phyloP scores from a whole-genome alignment of 352 stramenopile species.

The Globisporangium recalcitrans region DNA sequence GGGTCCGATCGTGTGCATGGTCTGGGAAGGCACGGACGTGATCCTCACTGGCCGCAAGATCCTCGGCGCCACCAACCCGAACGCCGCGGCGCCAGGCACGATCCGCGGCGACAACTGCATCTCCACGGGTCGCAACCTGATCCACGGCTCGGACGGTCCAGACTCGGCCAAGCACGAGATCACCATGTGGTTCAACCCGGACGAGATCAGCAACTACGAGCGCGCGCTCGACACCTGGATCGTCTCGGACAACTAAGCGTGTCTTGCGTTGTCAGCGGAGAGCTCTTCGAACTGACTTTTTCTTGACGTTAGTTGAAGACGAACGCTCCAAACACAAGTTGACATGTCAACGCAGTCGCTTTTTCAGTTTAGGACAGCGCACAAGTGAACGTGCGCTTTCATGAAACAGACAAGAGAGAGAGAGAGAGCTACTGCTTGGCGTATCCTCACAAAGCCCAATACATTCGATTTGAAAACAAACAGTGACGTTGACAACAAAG shows the following conservation, averaged over 20 bases:
- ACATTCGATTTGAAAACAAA: background rate
- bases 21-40: slow-evolving; percentile 91
- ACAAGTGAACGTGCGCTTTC: background rate
- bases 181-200: slow-evolving; percentile 90
- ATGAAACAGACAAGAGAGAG: too few species aligned
- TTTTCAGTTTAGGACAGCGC: background rate
- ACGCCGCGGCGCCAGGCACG: slow-evolving; percentile 89
- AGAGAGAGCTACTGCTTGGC: background rate
- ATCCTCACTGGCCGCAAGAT: slow-evolving; percentile 95
- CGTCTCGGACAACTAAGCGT: slow-evolving; percentile 81
- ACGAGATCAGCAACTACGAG: slow-evolving; percentile 90
- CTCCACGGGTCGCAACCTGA: slow-evolving; percentile 89
- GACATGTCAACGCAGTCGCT: background rate
- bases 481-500: background rate
- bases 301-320: background rate
- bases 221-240: slow-evolving; percentile 85
- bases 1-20: slow-evolving; percentile 95
- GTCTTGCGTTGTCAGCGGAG: background rate
- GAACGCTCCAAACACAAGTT: background rate
- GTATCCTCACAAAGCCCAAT: background rate
- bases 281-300: background rate
- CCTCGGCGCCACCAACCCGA: slow-evolving; percentile 93
- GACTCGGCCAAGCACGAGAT: slow-evolving; percentile 92
- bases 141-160: slow-evolving; percentile 90
- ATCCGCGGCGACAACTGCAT: slow-evolving; percentile 94